A percentile compares a stretch with the other conserved stretches of the same genome.
Conservation (phyloP, 1,284 basidiomycete species). For the Fomitopsis pinicola region DNA sequence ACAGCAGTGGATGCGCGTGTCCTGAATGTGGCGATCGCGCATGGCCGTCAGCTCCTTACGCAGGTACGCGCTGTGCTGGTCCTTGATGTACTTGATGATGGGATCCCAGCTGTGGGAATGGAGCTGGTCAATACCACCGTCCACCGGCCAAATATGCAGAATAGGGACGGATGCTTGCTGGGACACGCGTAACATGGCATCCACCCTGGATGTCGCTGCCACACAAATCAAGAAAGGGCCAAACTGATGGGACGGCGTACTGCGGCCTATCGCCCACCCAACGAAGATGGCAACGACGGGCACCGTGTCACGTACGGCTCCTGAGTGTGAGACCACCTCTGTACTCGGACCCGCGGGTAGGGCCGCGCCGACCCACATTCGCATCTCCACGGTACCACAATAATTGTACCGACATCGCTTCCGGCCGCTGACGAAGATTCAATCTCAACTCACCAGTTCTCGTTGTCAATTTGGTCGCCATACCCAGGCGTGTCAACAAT, state of each 20-base stretch:
- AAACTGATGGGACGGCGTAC: too few relatives aligned
- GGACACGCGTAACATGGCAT: too few relatives aligned
- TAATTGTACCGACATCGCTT: too few relatives aligned
- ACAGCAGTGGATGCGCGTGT: constrained; percentile 98
- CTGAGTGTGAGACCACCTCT: too few relatives aligned
- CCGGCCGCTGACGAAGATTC: background rate
- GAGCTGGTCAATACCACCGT: background rate
- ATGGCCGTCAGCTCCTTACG: constrained; percentile 98
- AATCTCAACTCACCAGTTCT: constrained; percentile 74
- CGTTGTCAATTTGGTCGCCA: constrained; percentile 98
- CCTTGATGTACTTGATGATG: constrained; percentile 98
- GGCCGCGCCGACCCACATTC: too few relatives aligned
- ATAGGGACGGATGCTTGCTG: background rate
- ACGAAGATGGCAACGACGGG: too few relatives aligned
- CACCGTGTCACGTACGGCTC: too few relatives aligned
- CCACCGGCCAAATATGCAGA: background rate
- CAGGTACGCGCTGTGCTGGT: constrained; percentile 98
- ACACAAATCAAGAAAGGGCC: too few relatives aligned
- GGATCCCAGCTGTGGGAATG: constrained; percentile 84
- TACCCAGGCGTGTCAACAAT: constrained; percentile 99
- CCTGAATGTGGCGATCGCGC: constrained; percentile 97
- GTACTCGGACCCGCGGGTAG: too few relatives aligned
- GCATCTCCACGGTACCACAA: background rate
- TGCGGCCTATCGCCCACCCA: too few relatives aligned
- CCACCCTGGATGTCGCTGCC: too few relatives aligned